These are phyloP conservation scores for Fibroporia radiculosa DNA, from an alignment of 768 basidiomycete species.

Conservation along the genomic window DNA sequence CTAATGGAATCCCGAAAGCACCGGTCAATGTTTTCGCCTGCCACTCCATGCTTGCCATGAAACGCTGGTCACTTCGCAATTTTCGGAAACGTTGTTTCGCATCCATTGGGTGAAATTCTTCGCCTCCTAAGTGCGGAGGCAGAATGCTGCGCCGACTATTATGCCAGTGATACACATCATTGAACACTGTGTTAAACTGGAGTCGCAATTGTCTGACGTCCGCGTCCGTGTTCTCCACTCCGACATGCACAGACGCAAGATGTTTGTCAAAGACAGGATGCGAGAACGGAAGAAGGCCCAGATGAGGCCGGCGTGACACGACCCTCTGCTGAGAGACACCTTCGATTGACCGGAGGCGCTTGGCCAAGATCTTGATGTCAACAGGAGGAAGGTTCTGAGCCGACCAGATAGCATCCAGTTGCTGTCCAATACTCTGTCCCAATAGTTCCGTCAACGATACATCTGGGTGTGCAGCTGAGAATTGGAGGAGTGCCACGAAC, in stretches of 20 bases:
- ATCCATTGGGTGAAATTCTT: constrained; percentile 23
- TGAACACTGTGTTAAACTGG: constrained; percentile 36
- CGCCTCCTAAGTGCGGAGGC: constrained; percentile 48
- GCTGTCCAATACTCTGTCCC: constrained; percentile 19
- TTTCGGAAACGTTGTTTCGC: constrained; percentile 29
- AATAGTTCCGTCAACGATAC: constrained; percentile 20
- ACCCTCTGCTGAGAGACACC: neutral
- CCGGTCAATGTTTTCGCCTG: constrained; percentile 61
- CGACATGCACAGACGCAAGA: constrained; percentile 28
- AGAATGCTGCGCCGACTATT: constrained; percentile 38
- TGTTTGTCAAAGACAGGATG: constrained; percentile 34
- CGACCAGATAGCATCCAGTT: constrained; percentile 22
- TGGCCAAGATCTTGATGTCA: constrained; percentile 22
- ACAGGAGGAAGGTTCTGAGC: constrained; percentile 10
- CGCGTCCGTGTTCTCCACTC: constrained; percentile 15
- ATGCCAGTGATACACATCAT: constrained; percentile 58
- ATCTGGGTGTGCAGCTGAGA: constrained; percentile 21
- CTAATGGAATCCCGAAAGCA: constrained; percentile 44
- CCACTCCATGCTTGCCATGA: constrained; percentile 47
- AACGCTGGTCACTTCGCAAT: constrained; percentile 42
- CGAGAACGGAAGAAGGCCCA: constrained; percentile 29
- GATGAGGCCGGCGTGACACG: no score
- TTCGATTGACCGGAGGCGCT: constrained; percentile 12
- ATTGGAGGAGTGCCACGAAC: constrained; percentile 37
- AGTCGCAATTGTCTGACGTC: constrained; percentile 17